Conservation (phyloP, 2,329 filamentous ascomycete species). For the Aspergillus tanneri region DNA sequence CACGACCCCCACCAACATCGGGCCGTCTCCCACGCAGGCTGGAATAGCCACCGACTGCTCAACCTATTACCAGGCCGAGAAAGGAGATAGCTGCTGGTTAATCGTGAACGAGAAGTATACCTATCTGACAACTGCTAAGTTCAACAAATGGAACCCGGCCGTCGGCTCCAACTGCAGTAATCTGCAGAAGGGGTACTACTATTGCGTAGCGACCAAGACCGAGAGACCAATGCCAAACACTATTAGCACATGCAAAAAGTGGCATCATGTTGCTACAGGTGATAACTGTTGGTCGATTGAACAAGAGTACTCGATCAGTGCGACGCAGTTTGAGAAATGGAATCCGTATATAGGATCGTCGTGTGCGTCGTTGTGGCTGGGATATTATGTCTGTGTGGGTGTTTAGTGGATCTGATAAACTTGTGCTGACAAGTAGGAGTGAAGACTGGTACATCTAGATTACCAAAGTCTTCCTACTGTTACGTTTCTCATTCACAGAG, state of each 20-base stretch:
- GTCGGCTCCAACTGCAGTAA: slow-evolving; percentile 12
- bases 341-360: slow-evolving; percentile 22
- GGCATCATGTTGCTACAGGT: slow-evolving; percentile 22
- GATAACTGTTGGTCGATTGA: slow-evolving; percentile 25
- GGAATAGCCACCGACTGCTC: slow-evolving; percentile 15
- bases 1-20: slow-evolving; percentile 4
- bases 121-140: slow-evolving; percentile 4
- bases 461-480: no score
- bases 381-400: slow-evolving; percentile 26
- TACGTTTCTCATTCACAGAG: no score
- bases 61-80: slow-evolving; percentile 16
- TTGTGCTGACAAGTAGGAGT: no score
- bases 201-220: slow-evolving; percentile 10
- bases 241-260: slow-evolving; percentile 25
- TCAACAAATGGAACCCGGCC: slow-evolving; percentile 17
- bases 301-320: slow-evolving; percentile 16
- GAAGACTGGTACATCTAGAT: no score
- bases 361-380: slow-evolving; percentile 21
- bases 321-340: slow-evolving; percentile 20
- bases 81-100: slow-evolving; percentile 15
- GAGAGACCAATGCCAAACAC: slow-evolving; percentile 9
- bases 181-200: slow-evolving; percentile 10
- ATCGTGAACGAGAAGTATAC: slow-evolving; percentile 12
- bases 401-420: no score
- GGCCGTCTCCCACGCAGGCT: slow-evolving; percentile 16